Evolutionary conservation across 176 grass and related monocot species (phyloP).

Genomic region (Canna indica): DNA sequence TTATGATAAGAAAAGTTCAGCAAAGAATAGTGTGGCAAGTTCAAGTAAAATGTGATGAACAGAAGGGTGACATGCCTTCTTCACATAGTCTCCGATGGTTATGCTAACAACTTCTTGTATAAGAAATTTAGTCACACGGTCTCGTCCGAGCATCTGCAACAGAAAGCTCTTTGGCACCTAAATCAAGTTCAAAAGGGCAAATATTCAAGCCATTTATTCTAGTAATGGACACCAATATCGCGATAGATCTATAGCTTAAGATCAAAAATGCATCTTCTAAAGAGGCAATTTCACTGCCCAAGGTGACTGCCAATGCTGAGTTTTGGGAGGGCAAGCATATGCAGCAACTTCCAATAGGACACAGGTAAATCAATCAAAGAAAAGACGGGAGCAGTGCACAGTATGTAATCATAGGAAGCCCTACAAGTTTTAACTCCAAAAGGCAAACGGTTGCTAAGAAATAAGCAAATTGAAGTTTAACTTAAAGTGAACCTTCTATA

Average conservation of each 20-base stretch:
- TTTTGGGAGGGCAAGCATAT: no score
- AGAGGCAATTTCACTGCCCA: no score
- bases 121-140: slow-evolving; percentile 62
- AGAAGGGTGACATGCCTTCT: slow-evolving; percentile 33
- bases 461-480: not conserved
- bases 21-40: not conserved
- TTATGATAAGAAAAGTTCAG: not conserved
- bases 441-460: not conserved
- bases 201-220: not conserved
- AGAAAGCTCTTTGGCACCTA: slow-evolving; percentile 66
- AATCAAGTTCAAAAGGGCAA: slow-evolving; percentile 8
- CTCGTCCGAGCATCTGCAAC: slow-evolving; percentile 58
- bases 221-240: no score
- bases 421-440: not conserved
- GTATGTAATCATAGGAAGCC: no score
- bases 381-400: no score
- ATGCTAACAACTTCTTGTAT: slow-evolving; percentile 59
- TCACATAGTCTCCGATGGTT: slow-evolving; percentile 48
- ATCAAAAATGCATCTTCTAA: not conserved
- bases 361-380: no score
- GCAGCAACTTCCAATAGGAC: no score
- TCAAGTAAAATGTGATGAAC: not conserved
- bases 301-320: no score
- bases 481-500: not conserved
- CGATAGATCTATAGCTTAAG: not conserved